A percentile compares a stretch with the other conserved stretches of the same genome.
Evolutionary conservation across 768 basidiomycete species (phyloP).

Genomic region (Pleurotus platypus): DNA sequence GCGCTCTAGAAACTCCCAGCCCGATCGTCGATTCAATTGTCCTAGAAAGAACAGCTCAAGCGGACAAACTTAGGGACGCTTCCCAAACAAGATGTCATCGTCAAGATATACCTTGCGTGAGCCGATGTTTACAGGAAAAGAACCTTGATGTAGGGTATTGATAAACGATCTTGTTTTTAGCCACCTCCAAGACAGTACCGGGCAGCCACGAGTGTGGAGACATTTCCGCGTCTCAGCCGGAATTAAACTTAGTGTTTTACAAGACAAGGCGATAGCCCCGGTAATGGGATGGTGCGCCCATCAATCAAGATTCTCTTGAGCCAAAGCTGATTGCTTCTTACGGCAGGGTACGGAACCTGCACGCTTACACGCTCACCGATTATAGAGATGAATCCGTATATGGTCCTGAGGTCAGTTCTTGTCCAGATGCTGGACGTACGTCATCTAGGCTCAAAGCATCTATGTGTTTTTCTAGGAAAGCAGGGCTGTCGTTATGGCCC

Average conservation of each 20-base stretch:
- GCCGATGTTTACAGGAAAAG: neutral
- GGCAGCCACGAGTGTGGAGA: slow-evolving; percentile 25
- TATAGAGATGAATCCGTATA: slow-evolving; percentile 26
- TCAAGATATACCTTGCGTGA: slow-evolving; percentile 7
- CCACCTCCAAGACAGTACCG: slow-evolving; percentile 8
- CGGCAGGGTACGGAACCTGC: slow-evolving; percentile 26
- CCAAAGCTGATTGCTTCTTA: neutral
- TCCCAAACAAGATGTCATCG: slow-evolving; percentile 7
- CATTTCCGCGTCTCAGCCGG: slow-evolving; percentile 29
- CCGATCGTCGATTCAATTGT: neutral
- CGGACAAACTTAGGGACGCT: slow-evolving; percentile 1
- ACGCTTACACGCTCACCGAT: slow-evolving; percentile 29
- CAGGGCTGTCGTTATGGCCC: slow-evolving; percentile 15
- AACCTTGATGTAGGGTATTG: neutral
- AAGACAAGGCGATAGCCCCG: slow-evolving; percentile 30
- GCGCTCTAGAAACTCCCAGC: neutral
- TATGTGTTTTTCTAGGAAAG: slow-evolving; percentile 6
- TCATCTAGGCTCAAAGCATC: neutral
- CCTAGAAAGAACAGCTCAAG: slow-evolving; percentile 1
- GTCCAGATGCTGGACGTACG: neutral
- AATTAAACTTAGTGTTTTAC: slow-evolving; percentile 26
- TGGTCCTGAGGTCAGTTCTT: slow-evolving; percentile 24
- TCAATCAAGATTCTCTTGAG: neutral
- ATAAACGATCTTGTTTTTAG: neutral
- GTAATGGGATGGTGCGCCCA: slow-evolving; percentile 27